Evolutionary conservation across 352 stramenopile species (phyloP).

Genomic region (Phytophthora chlamydospora): DNA sequence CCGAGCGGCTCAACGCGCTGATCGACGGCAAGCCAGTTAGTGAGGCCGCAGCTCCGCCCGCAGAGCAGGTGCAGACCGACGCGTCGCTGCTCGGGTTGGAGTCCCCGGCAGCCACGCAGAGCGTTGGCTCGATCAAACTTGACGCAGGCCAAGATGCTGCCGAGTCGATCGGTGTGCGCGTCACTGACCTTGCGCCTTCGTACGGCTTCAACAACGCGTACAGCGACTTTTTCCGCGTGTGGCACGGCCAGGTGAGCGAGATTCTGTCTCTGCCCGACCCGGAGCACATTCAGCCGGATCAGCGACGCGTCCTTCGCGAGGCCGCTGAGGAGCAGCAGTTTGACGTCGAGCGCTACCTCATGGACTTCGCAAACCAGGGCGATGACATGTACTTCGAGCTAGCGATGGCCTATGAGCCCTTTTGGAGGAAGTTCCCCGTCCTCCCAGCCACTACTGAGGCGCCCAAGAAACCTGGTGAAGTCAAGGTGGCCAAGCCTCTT

Average conservation of each 20-base stretch:
- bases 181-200: conserved; percentile 58
- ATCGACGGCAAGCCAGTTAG: conserved; percentile 21
- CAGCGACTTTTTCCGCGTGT: conserved; percentile 92
- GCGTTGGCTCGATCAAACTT: conserved; percentile 19
- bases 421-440: conserved; percentile 81
- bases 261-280: conserved; percentile 94
- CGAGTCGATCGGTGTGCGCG: conserved; percentile 29
- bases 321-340: conserved; percentile 93
- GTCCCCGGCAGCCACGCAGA: conserved; percentile 8
- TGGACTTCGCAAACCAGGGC: conserved; percentile 90
- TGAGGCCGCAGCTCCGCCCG: not conserved
- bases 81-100: conserved; percentile 67
- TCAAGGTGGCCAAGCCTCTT: conserved; percentile 25
- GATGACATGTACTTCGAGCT: conserved; percentile 95
- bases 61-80: conserved; percentile 26
- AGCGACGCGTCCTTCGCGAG: conserved; percentile 79
- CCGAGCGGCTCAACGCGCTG: conserved; percentile 20
- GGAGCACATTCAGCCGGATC: conserved; percentile 73
- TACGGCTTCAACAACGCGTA: conserved; percentile 97
- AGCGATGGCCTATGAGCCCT: conserved; percentile 89
- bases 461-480: conserved; percentile 12
- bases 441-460: conserved; percentile 3
- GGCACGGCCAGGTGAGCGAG: conserved; percentile 91
- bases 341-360: conserved; percentile 95
- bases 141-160: conserved; percentile 7